These are phyloP conservation scores for Heterobasidion irregulare DNA, from an alignment of 1,284 basidiomycete species.

Conservation along the genomic window DNA sequence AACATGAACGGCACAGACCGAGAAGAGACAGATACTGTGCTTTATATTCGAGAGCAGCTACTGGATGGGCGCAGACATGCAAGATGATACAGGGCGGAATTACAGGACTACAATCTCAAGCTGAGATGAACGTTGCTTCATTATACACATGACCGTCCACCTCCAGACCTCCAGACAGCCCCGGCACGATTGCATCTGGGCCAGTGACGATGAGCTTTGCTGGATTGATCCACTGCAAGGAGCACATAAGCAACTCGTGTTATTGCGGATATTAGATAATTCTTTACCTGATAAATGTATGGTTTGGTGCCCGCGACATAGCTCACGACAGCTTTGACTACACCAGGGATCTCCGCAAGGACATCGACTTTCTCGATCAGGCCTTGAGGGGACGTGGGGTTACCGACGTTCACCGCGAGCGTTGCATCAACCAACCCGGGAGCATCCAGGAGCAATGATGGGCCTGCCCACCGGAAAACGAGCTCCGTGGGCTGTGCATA, in stretches of 20 bases:
- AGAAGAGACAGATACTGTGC: no score
- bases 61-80: neutral
- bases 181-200: constrained; percentile 43
- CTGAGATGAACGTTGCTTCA: constrained; percentile 85
- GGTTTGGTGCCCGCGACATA: constrained; percentile 91
- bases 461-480: constrained; percentile 74
- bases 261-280: neutral
- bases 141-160: constrained; percentile 76
- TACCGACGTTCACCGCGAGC: constrained; percentile 51
- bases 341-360: constrained; percentile 90
- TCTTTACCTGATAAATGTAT: constrained; percentile 81
- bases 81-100: neutral
- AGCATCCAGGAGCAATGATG: constrained; percentile 43
- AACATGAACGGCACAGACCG: no score
- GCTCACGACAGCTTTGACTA: constrained; percentile 83
- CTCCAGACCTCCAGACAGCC: constrained; percentile 35
- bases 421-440: constrained; percentile 51
- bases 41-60: no score
- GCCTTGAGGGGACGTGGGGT: constrained; percentile 50
- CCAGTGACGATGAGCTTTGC: constrained; percentile 62
- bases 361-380: constrained; percentile 97
- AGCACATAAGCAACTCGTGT: constrained; percentile 22
- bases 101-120: constrained; percentile 22
- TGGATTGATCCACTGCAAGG: constrained; percentile 71
- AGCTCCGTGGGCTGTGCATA: constrained; percentile 75